Base-by-base conservation (phyloP, 768 basidiomycete species). In the Termitomyces sp. region DNA sequence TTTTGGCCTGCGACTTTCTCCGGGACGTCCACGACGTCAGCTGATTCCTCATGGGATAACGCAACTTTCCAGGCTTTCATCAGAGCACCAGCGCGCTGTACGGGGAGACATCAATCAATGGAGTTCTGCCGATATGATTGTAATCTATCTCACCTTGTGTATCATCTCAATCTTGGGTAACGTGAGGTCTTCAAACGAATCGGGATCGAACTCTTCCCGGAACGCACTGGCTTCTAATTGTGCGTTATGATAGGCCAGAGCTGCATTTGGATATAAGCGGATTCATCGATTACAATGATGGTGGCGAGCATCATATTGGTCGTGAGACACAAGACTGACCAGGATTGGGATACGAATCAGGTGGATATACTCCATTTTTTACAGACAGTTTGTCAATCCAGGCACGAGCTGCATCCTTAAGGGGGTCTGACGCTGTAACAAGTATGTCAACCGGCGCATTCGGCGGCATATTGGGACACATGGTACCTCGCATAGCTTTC, bases 171-270 rank as follows among this genome's bases (percentile, higher is more conserved):
- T 74, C 65, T 89, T 87, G 4, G 95, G 95, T 59, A 81, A 69
- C 0, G 95, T 94, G 64, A 87, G 73, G 72, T 99, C 96, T 62
- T 91, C 87, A 60, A 93, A 92, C 0, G 83, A 73, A 57, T 85
- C 83, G 1, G 81, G 76, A 68, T 96, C 86, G 62, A 88, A 97
- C 59, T 94, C 85, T 68, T 97, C 92, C 54, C 91, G 86, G 73
- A 98, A 95, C 0, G 97, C 97, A 55, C 85, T 87, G 8, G 96
- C 93, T 73, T 97, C 87, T 8, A 98, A 81, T 66, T 95, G 91
- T 20, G 85, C 90, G 70, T 95, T 94, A 68, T 95, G 92, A 64
- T 84, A 93, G 13, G 88, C 88, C 55, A 98, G 81, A 5, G 91
- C 92, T 93, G 65, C 44, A 57, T 58, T 13, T 30, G 52, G 33